Evolutionary conservation across 2,329 filamentous ascomycete genomes (phyloP).

Genomic region (Volutella citrinella): DNA sequence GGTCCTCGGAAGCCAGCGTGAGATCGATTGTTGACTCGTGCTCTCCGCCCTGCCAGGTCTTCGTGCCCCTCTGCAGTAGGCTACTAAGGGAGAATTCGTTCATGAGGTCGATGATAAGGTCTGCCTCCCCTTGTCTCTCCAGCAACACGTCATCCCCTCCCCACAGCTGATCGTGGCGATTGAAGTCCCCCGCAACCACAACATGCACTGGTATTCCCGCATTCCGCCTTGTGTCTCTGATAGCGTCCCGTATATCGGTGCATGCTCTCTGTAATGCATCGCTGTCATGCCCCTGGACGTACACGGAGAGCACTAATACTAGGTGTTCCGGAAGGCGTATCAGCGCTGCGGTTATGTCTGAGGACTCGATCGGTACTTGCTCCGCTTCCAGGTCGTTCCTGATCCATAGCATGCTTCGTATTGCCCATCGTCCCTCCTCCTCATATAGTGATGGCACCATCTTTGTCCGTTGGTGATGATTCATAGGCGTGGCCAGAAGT

Average conservation of each 20-base stretch:
- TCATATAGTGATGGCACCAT: constrained; percentile 10
- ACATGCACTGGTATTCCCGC: no score
- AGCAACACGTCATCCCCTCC: constrained; percentile 14
- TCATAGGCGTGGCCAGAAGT: constrained; percentile 14
- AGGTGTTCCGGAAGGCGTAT: not conserved
- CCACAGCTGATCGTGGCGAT: constrained; percentile 16
- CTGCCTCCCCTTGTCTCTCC: constrained; percentile 32
- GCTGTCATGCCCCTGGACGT: not conserved
- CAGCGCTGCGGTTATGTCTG: constrained; percentile 10
- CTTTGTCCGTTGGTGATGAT: constrained; percentile 13
- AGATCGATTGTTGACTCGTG: constrained; percentile 24
- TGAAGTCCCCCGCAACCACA: constrained; percentile 16
- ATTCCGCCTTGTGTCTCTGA: no score
- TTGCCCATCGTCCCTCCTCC: constrained; percentile 17
- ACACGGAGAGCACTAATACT: not conserved
- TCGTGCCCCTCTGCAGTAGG: constrained; percentile 32
- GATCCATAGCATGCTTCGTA: constrained; percentile 18
- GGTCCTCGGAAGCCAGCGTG: constrained; percentile 18
- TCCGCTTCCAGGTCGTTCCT: not conserved
- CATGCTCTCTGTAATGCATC: no score
- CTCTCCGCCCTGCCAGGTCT: constrained; percentile 28
- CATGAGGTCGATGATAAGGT: constrained; percentile 35
- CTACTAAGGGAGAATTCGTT: constrained; percentile 28
- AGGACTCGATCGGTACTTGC: constrained; percentile 5
- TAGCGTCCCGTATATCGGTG: no score